Base-by-base conservation (phyloP, 2,329 filamentous ascomycete species). In the Verticillium zaregamsianum region DNA sequence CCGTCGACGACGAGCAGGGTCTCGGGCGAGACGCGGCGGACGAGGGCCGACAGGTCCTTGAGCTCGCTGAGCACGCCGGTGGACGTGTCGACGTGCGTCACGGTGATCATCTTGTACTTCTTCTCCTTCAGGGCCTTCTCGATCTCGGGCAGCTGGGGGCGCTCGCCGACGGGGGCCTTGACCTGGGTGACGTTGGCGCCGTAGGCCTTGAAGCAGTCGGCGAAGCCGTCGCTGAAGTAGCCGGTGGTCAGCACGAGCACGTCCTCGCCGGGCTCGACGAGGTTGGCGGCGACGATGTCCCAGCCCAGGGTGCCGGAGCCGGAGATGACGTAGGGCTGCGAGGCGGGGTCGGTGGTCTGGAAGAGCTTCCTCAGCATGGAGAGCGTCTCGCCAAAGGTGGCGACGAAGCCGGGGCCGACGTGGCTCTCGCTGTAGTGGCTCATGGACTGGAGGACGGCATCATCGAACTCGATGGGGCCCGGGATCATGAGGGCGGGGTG, bases 51-150 rank as follows among this genome's bases (percentile, higher is more conserved):
- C 62, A 99, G 81, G 62, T 87, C 82, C 82, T 96, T 90, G 70
- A 98, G 86, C 75, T 98, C 93, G 72, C 91, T 96, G 58, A 99
- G 81, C 31, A 99, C 95, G 68, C 95, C 95, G 40, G 95, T 99
- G 4, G 93, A 97, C 28, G 95, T 99, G 74, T 99, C 95, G 65
- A 97, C 94, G 75, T 99, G 95, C 12, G 95, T 99, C 66, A 98
- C 90, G 52, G 94, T 98, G 71, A 99, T 79, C 65, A 94, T 76
- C 85, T 98, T 98, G 84, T 96, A 98, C 72, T 91, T 87, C 82
- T 95, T 96, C 81, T 92, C 87, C 76, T 89, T 90, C 67, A 99
- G 82, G 3, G 93, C 93, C 77, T 90, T 86, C 80, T 98, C 94
- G 64, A 99, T 88, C 75, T 96, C 91, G 59, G 89, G 84, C 40